Evolutionary conservation across 2,329 filamentous ascomycete species (phyloP).

Genomic region (Magnaporthiopsis incrustans): DNA sequence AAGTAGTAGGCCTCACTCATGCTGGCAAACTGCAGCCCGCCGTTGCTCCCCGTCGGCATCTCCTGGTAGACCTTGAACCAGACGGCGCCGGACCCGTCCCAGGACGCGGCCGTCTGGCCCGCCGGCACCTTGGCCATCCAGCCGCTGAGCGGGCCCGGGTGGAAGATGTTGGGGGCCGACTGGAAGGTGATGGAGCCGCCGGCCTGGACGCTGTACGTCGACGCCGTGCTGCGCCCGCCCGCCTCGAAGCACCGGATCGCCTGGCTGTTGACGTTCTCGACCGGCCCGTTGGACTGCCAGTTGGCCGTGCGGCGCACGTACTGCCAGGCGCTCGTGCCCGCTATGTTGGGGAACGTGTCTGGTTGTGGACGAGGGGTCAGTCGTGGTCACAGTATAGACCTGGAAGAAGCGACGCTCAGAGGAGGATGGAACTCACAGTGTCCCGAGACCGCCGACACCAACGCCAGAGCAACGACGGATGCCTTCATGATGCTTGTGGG

Average conservation of each 20-base stretch:
- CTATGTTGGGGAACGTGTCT: constrained; percentile 6
- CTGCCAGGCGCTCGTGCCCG: constrained; percentile 31
- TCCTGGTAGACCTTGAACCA: constrained; percentile 37
- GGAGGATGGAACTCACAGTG: not conserved
- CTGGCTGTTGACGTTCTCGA: constrained; percentile 36
- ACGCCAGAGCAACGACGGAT: not conserved
- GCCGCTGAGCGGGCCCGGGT: constrained; percentile 30
- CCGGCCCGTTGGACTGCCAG: constrained; percentile 40
- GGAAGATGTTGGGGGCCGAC: constrained; percentile 28
- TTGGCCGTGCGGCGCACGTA: constrained; percentile 39
- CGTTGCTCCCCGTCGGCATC: constrained; percentile 2
- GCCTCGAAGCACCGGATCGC: constrained; percentile 43
- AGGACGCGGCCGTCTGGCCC: constrained; percentile 26
- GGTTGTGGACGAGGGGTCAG: too few species aligned
- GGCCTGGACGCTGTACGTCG: constrained; percentile 34
- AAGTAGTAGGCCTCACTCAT: not conserved
- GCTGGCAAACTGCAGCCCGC: constrained; percentile 5
- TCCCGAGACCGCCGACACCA: not conserved
- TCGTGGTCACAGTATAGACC: too few species aligned
- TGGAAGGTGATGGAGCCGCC: constrained; percentile 33
- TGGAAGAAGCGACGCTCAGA: too few species aligned
- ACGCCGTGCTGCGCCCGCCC: constrained; percentile 29
- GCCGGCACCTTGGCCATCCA: constrained; percentile 32
- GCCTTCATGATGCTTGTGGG: too few species aligned
- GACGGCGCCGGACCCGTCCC: constrained; percentile 28